These are phyloP conservation scores for Dalbergia oliveri DNA, from an alignment of 306 rosid genomes.

Conservation along the genomic window DNA sequence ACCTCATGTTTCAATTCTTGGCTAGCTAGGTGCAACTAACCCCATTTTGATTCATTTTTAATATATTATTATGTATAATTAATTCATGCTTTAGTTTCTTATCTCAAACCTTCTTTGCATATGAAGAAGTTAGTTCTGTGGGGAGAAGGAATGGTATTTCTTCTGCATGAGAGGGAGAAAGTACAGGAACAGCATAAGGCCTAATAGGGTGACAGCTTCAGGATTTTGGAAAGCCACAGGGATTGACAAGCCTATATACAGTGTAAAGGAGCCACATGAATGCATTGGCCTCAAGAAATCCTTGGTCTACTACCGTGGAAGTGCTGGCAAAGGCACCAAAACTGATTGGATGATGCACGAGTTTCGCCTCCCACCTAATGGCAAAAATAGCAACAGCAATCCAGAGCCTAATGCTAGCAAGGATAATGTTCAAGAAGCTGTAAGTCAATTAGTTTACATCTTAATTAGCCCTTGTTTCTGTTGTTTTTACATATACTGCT, in stretches of 20 bases:
- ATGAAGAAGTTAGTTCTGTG: constrained; percentile 54
- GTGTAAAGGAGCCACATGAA: constrained; percentile 45
- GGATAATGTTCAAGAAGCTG: constrained; percentile 68
- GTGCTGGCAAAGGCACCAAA: constrained; percentile 95
- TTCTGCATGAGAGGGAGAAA: constrained; percentile 90
- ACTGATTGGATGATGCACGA: constrained; percentile 99
- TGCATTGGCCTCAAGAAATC: constrained; percentile 94
- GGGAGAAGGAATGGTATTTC: constrained; percentile 75
- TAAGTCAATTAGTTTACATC: constrained; percentile 48
- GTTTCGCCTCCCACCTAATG: constrained; percentile 84
- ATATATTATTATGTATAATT: background rate
- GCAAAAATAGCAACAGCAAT: constrained; percentile 13
- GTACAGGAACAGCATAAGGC: constrained; percentile 83
- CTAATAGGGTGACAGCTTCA: constrained; percentile 78
- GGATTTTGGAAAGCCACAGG: constrained; percentile 96
- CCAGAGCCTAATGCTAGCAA: constrained; percentile 28
- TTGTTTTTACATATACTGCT: no score
- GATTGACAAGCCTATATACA: constrained; percentile 72
- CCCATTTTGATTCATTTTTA: background rate
- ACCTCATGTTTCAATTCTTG: background rate
- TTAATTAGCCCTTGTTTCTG: background rate
- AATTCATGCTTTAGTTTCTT: background rate
- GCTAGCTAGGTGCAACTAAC: background rate
- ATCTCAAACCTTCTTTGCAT: background rate
- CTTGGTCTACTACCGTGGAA: constrained; percentile 83